Percentiles rank a stretch among this genome's conserved stretches.
Evolutionary conservation across 208 protist genomes (phyloP).

Genomic region (Trypanosoma boissoni): DNA sequence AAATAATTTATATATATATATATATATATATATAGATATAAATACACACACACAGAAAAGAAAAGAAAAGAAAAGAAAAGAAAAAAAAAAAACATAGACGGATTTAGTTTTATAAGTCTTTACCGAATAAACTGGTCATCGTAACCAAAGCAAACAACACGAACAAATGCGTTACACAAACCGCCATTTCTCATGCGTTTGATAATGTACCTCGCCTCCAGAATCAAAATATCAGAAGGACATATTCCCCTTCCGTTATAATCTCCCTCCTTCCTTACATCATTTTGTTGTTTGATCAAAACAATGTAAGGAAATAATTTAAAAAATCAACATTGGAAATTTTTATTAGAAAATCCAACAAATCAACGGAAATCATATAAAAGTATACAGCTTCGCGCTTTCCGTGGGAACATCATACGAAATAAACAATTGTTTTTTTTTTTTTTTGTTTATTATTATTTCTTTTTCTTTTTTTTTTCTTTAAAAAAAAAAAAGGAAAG

Average conservation of each 20-base stretch:
- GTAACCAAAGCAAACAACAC: background rate
- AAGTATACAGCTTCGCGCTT: too few species aligned
- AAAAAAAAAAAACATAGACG: constrained; percentile 1
- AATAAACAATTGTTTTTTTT: constrained; percentile 2
- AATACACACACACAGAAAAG: background rate
- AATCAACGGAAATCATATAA: too few species aligned
- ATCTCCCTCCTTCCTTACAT: background rate
- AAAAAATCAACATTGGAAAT: too few species aligned
- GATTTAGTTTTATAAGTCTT: too few species aligned
- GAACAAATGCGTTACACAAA: background rate
- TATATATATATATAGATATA: constrained; percentile 16
- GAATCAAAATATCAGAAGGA: too few species aligned
- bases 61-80: background rate
- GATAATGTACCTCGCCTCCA: too few species aligned
- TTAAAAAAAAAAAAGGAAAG: constrained; percentile 9
- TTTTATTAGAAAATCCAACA: too few species aligned
- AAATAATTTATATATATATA: too few species aligned
- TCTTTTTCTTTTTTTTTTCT: constrained; percentile 1
- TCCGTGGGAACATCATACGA: too few species aligned
- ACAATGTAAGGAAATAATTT: too few species aligned
- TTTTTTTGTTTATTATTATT: background rate
- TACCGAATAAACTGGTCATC: too few species aligned
- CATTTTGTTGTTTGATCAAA: background rate
- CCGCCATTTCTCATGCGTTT: background rate
- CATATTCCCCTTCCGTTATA: background rate